phyloP scores from a whole-genome alignment of 805 yeast species.

The Candida sphagnicola region DNA sequence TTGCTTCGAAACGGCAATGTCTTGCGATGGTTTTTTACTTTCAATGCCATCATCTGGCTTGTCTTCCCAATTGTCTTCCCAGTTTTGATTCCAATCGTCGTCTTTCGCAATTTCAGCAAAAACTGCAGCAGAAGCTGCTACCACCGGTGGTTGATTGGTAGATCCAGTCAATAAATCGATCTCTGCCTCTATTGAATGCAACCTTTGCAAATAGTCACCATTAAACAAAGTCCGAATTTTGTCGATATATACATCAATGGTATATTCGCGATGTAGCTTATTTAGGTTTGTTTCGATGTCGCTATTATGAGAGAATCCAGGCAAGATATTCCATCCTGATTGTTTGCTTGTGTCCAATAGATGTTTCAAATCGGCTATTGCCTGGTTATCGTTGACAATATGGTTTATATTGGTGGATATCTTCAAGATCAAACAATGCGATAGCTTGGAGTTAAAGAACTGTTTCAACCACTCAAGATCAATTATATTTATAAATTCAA shows the following conservation, averaged over 20 bases:
- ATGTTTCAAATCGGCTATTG: conserved; percentile 17
- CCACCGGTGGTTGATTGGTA: neutral
- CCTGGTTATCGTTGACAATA: conserved; percentile 14
- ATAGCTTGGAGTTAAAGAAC: conserved; percentile 23
- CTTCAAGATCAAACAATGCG: conserved; percentile 22
- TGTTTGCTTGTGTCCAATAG: conserved; percentile 9
- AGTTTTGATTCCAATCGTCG: conserved; percentile 24
- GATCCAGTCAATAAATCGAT: too few species aligned
- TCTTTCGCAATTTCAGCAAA: conserved; percentile 9
- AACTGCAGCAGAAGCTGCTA: conserved; percentile 1
- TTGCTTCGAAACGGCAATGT: neutral
- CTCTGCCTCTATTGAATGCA: conserved; percentile 13
- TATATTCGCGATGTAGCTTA: conserved; percentile 27
- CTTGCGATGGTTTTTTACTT: neutral
- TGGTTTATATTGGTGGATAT: conserved; percentile 28
- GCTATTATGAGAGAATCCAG: conserved; percentile 6
- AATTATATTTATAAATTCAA: conserved; percentile 26
- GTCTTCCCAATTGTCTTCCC: conserved; percentile 27
- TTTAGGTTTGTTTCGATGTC: conserved; percentile 22
- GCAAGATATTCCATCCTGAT: conserved; percentile 12
- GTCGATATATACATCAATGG: conserved; percentile 28
- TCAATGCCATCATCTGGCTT: neutral
- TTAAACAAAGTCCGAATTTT: conserved; percentile 19
- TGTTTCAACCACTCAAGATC: conserved; percentile 18
- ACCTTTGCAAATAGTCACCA: conserved; percentile 9